phyloP scores from a whole-genome alignment of 1,284 basidiomycete genomes.

The Xerocomus cyaneibrunnescens region DNA sequence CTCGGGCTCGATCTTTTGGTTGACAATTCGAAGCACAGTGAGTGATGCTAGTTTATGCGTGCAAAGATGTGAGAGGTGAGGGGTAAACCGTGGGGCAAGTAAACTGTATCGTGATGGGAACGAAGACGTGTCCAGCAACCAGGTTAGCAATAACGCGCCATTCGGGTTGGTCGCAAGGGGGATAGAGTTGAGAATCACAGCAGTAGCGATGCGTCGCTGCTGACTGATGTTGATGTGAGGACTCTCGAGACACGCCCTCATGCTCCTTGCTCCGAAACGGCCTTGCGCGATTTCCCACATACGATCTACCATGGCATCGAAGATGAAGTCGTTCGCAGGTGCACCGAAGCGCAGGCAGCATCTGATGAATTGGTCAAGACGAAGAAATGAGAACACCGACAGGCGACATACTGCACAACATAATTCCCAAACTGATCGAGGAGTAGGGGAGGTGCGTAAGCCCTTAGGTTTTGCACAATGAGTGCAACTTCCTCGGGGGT shows the following conservation, averaged over 20 bases:
- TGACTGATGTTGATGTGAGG: conserved; percentile 83
- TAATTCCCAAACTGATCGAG: conserved; percentile 99
- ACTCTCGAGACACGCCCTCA: conserved; percentile 95
- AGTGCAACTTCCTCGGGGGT: conserved; percentile 86
- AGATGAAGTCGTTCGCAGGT: conserved; percentile 92
- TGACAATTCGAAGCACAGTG: conserved; percentile 90
- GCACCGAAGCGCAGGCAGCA: conserved; percentile 91
- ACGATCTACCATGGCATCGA: conserved; percentile 97
- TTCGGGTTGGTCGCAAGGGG: conserved; percentile 98
- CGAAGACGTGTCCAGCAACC: conserved; percentile 93
- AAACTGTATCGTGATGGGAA: conserved; percentile 92
- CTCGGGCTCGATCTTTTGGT: conserved; percentile 86
- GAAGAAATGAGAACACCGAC: not conserved
- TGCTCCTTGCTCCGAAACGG: conserved; percentile 95
- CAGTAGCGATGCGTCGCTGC: conserved; percentile 92
- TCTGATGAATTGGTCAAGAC: conserved; percentile 38
- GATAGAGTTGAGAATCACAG: conserved; percentile 95
- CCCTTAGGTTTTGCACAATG: conserved; percentile 83
- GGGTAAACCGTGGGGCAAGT: conserved; percentile 92
- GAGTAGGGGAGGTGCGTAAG: conserved; percentile 92
- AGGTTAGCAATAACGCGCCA: conserved; percentile 91
- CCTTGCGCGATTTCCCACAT: conserved; percentile 98
- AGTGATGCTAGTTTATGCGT: conserved; percentile 97
- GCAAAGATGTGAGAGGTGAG: conserved; percentile 94
- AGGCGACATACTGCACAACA: conserved; percentile 79